Percentiles rank a stretch among this genome's conserved stretches.
Conservation (phyloP, 2,329 filamentous ascomycete species). For the Coccinonectria pachysandricola region DNA sequence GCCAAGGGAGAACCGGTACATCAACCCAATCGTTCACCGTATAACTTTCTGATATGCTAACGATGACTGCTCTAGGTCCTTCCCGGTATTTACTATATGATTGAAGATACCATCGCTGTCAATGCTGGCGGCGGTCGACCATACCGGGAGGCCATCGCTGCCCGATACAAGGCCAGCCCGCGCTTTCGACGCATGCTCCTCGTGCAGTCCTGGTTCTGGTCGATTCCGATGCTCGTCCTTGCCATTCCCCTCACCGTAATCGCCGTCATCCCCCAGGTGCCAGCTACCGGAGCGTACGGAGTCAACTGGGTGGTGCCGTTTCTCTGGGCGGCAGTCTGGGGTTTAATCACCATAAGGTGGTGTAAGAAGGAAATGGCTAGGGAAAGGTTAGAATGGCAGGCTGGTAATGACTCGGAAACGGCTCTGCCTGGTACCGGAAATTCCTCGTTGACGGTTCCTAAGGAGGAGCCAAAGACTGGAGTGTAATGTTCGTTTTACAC, state of each 20-base stretch:
- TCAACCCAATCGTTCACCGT: not conserved
- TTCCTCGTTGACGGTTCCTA: slow-evolving; percentile 3
- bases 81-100: slow-evolving; percentile 52
- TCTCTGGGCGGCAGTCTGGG: slow-evolving; percentile 26
- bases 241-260: slow-evolving; percentile 27
- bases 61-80: slow-evolving; percentile 32
- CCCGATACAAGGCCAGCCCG: slow-evolving; percentile 31
- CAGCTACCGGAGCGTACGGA: slow-evolving; percentile 27
- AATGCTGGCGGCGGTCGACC: slow-evolving; percentile 47
- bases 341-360: slow-evolving; percentile 24
- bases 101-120: slow-evolving; percentile 58
- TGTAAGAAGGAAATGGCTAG: slow-evolving; percentile 27
- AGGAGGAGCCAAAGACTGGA: too few relatives aligned
- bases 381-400: slow-evolving; percentile 29
- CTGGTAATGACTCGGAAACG: slow-evolving; percentile 14
- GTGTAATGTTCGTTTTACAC: too few relatives aligned
- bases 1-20: slow-evolving; percentile 39
- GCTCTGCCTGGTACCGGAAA: slow-evolving; percentile 1
- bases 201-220: slow-evolving; percentile 31
- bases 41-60: slow-evolving; percentile 15
- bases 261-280: slow-evolving; percentile 24
- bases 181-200: slow-evolving; percentile 32
- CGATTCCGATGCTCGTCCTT: slow-evolving; percentile 27
- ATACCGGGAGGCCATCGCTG: slow-evolving; percentile 31
- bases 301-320: slow-evolving; percentile 31